Evolutionary conservation across 108 stramenopile species (phyloP).

Genomic region (Cyclotella sp.): DNA sequence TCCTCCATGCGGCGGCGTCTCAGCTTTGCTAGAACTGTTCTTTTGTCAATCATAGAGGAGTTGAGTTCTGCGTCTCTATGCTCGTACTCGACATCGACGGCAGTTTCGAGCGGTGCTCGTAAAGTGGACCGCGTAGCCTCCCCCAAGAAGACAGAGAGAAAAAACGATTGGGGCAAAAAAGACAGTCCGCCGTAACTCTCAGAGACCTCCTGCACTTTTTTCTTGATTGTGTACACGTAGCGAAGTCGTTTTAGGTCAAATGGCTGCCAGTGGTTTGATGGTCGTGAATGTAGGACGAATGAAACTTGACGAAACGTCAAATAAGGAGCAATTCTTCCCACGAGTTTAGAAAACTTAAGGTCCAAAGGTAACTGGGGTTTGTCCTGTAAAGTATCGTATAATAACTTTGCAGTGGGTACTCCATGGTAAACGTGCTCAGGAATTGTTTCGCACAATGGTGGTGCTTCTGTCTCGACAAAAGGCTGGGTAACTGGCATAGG

Average conservation of each 20-base stretch:
- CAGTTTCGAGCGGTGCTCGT: constrained; percentile 39
- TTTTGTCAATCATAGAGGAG: constrained; percentile 23
- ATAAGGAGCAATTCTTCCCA: constrained; percentile 78
- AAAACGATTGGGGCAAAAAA: constrained; percentile 90
- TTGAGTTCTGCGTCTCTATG: constrained; percentile 3
- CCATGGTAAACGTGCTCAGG: constrained; percentile 57
- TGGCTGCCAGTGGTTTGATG: constrained; percentile 81
- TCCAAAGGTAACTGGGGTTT: constrained; percentile 82
- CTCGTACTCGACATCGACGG: neutral
- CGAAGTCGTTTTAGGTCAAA: constrained; percentile 82
- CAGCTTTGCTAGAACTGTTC: constrained; percentile 32
- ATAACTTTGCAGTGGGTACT: constrained; percentile 76
- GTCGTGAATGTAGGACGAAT: constrained; percentile 71
- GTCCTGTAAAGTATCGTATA: constrained; percentile 76
- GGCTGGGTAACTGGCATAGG: constrained; percentile 63
- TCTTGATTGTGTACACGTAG: constrained; percentile 88
- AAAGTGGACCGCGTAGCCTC: constrained; percentile 86
- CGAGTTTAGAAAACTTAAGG: constrained; percentile 68
- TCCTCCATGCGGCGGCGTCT: constrained; percentile 47
- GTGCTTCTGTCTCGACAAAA: constrained; percentile 75
- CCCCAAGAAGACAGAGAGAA: constrained; percentile 88
- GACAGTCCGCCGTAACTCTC: constrained; percentile 89
- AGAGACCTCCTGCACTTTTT: constrained; percentile 87
- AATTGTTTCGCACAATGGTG: constrained; percentile 66
- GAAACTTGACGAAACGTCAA: constrained; percentile 83